Base-by-base conservation (phyloP, 148 eudicot genomes). In the Amaranthus hypochondriacus region DNA sequence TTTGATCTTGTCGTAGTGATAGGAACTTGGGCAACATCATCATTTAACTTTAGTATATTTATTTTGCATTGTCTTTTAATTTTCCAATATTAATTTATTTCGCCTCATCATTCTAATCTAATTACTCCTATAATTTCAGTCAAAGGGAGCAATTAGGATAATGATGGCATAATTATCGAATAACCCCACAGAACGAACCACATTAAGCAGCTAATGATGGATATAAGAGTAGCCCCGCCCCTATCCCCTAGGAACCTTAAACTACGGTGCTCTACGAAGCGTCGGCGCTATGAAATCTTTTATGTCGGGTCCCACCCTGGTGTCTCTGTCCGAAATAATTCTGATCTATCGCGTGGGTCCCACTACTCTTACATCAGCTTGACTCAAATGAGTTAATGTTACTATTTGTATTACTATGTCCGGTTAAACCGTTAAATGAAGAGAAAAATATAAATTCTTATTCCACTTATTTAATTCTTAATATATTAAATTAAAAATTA, bases 251-350 rank as follows among this genome's bases (percentile, higher is more conserved):
- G 13, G 50, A 57, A 46, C 71, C 77, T 69, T 9, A 62, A 71
- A 70, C 78, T 74, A 71, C 75, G 82, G 82, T 70, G 71, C 42
- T 49, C 73, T 50, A 2, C 63, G 57, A 72, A 80, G 72, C 82
- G 82, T 80, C 82, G 82, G 82, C 82, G 82, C 72, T 58, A 67
- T 78, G 68, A 78, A 59, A n/a, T 49, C 75, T 77, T 77, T 77
- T 48, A 5, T 2, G 2, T 10, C 15, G 73, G 82, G 68, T 0
- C 82, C 82, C 56, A 47, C 56, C 4, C 6, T n/a, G 4, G 5
- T 77, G 61, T 71, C 71, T 48, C 60, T 77, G 67, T 66, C 72
- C 59, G 58, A 63, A 56, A 61, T 72, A 21, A 77, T 77, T 77
- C 62, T 11, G 51, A 51, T 68, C 68, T 28, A 61, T 73, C 70